phyloP scores from a whole-genome alignment of 1,284 basidiomycete species.

The Cryptococcus jaspeensis region DNA sequence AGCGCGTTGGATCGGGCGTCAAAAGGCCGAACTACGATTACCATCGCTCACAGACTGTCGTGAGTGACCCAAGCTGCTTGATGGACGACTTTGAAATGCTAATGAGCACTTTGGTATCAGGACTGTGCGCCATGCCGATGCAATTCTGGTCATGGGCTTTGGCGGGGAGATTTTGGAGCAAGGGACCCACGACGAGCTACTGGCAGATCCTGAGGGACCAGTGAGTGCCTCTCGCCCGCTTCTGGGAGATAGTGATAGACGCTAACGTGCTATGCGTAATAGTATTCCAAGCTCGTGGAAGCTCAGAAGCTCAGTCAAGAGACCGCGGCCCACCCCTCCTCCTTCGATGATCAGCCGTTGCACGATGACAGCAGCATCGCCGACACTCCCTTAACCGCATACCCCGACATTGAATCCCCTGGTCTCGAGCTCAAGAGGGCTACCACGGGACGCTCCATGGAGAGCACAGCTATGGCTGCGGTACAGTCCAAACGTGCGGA shows the following conservation, averaged over 20 bases:
- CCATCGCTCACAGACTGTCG: conserved; percentile 55
- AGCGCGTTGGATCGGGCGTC: conserved; percentile 91
- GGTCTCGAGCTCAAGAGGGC: conserved; percentile 58
- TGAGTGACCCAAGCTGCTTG: conserved; percentile 9
- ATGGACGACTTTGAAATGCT: not conserved
- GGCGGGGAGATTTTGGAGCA: conserved; percentile 77
- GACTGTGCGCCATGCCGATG: conserved; percentile 54
- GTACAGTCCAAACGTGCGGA: conserved; percentile 36
- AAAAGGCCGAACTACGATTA: conserved; percentile 57
- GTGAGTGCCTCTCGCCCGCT: not conserved
- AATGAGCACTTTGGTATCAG: not conserved
- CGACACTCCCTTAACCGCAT: conserved; percentile 17
- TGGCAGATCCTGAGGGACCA: conserved; percentile 61
- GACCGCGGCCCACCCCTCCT: conserved; percentile 13
- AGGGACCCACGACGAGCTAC: conserved; percentile 77
- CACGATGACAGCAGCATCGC: conserved; percentile 2
- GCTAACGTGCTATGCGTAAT: too few species aligned
- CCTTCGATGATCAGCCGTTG: too few species aligned
- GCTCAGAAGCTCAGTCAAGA: conserved; percentile 42
- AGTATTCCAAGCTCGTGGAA: conserved; percentile 43
- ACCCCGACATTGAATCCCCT: conserved; percentile 46
- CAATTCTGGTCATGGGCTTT: conserved; percentile 88
- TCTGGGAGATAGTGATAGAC: too few species aligned
- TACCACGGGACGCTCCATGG: conserved; percentile 65
- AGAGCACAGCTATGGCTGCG: conserved; percentile 65